Percentiles rank a stretch among this genome's conserved stretches.
These are phyloP conservation scores for Teratosphaeria pseudoeucalypti DNA, from an alignment of 2,329 filamentous ascomycete genomes.

Conservation along the genomic window DNA sequence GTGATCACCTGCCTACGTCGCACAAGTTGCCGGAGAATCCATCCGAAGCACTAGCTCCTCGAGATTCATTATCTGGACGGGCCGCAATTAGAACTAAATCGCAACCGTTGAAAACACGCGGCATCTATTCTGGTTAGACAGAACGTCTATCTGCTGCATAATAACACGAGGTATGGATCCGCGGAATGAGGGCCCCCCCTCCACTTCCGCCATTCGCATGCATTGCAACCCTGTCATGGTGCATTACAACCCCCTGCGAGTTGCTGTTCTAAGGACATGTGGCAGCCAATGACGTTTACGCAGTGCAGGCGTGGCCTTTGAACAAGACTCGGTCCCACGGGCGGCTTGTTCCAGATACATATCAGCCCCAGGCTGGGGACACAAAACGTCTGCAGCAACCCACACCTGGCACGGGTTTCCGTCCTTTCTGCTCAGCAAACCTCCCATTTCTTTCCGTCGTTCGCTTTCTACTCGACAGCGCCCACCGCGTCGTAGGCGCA, in stretches of 20 bases:
- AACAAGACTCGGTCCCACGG: neutral
- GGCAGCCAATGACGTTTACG: neutral
- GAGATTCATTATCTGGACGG: neutral
- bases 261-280: neutral
- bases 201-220: neutral
- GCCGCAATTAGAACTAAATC: neutral
- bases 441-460: neutral
- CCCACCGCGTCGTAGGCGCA: neutral
- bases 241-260: neutral
- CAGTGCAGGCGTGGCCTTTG: neutral
- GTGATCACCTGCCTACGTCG: neutral
- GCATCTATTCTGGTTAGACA: neutral
- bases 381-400: neutral
- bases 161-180: neutral
- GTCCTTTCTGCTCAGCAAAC: neutral
- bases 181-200: neutral
- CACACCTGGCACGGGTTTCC: neutral
- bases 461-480: neutral
- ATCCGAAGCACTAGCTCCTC: neutral
- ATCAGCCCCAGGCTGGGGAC: neutral
- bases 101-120: neutral
- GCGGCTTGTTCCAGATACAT: neutral
- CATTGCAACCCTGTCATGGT: neutral
- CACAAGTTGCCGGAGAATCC: neutral
- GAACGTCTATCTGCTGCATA: neutral